Percentiles rank a stretch among this genome's conserved stretches.
These are phyloP conservation scores for Pleochaeta shiraiana DNA, from an alignment of 2,329 filamentous ascomycete genomes.

Conservation along the genomic window DNA sequence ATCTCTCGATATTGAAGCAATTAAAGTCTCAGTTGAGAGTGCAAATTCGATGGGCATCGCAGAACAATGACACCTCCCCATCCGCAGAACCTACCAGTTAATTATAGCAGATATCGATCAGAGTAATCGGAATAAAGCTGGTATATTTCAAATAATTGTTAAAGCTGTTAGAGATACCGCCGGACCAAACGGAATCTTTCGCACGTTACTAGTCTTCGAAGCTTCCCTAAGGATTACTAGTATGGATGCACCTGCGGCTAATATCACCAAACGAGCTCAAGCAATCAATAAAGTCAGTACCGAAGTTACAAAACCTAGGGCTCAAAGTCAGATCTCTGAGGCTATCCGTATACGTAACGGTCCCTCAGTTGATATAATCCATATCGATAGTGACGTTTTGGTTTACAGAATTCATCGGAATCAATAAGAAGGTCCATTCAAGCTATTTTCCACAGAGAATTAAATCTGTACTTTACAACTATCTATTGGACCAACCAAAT, in stretches of 20 bases:
- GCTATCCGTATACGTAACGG: not conserved
- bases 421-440: not conserved
- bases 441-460: not conserved
- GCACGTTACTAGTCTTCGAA: not conserved
- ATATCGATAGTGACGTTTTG: not conserved
- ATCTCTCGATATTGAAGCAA: too few relatives aligned
- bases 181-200: not conserved
- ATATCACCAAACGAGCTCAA: not conserved
- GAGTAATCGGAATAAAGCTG: not conserved
- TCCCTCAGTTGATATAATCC: not conserved
- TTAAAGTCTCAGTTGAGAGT: too few relatives aligned
- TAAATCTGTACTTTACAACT: not conserved
- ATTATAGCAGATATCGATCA: not conserved
- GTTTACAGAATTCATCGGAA: not conserved
- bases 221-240: not conserved
- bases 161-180: too few relatives aligned
- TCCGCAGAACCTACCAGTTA: not conserved
- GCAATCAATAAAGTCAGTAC: not conserved
- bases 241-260: not conserved
- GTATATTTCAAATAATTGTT: not conserved
- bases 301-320: not conserved
- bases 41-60: not conserved
- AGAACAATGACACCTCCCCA: not conserved
- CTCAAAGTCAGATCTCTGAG: not conserved
- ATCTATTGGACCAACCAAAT: not conserved